These are phyloP conservation scores for Daldinia childiae DNA, from an alignment of 495 filamentous ascomycete species.

Conservation along the genomic window DNA sequence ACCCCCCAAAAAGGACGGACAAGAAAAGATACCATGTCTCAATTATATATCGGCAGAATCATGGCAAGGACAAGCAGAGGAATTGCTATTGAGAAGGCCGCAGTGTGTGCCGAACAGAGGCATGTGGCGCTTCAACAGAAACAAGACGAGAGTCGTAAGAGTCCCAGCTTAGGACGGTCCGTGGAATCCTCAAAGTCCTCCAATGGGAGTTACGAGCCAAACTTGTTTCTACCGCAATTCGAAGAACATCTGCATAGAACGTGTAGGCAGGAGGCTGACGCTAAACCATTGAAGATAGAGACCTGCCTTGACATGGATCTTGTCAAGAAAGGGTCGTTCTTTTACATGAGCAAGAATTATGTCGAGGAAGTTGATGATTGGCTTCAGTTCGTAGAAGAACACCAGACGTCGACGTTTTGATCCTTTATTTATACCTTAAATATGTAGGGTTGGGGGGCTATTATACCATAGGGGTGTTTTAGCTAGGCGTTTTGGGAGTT, in stretches of 20 bases:
- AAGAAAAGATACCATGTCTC: too few relatives aligned
- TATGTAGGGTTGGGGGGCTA: neutral
- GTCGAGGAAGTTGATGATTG: conserved; percentile 20
- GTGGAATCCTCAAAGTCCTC: neutral
- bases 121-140: neutral
- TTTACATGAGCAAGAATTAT: conserved; percentile 26
- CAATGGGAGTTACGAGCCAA: neutral
- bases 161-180: neutral
- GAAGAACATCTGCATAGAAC: neutral
- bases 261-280: neutral
- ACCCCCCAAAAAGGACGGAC: too few relatives aligned
- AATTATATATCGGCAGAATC: neutral
- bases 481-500: neutral
- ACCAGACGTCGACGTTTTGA: conserved; percentile 18
- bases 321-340: conserved; percentile 18
- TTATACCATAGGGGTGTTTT: neutral
- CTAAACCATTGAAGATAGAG: conserved; percentile 10
- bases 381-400: conserved; percentile 17
- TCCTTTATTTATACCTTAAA: neutral
- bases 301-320: conserved; percentile 27
- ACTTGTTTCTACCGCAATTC: neutral
- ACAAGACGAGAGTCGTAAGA: neutral
- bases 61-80: conserved; percentile 8
- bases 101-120: conserved; percentile 12
- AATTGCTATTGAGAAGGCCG: conserved; percentile 21